Conservation (phyloP, 352 stramenopile genomes). For the Globisporangium parvum region DNA sequence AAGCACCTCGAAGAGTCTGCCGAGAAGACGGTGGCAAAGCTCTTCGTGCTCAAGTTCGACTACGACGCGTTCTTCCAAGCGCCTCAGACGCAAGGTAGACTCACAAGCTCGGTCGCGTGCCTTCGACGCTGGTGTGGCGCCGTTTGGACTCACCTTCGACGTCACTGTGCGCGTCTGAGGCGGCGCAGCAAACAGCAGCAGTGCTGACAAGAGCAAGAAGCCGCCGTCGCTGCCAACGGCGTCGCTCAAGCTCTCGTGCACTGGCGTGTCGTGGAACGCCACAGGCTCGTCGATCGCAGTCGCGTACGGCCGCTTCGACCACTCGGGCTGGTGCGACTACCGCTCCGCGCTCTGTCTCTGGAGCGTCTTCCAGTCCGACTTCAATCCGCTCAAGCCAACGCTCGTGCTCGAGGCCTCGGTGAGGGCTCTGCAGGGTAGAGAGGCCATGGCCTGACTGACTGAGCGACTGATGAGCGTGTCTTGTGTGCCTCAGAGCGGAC, state of each 20-base stretch:
- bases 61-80: constrained; percentile 63
- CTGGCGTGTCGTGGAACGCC: constrained; percentile 81
- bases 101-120: no score
- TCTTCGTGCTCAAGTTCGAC: constrained; percentile 64
- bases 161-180: no score
- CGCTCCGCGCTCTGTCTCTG: constrained; percentile 81
- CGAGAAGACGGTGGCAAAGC: constrained; percentile 57
- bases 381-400: constrained; percentile 56
- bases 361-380: constrained; percentile 79
- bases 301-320: constrained; percentile 79
- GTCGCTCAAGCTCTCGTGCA: constrained; percentile 69
- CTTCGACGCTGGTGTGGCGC: no score
- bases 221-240: constrained; percentile 6
- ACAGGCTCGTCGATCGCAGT: constrained; percentile 80
- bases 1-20: constrained; percentile 51
- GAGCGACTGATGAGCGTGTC: not conserved
- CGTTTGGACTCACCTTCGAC: no score
- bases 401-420: constrained; percentile 77
- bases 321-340: constrained; percentile 86
- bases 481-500: constrained; percentile 40
- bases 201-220: constrained; percentile 15
- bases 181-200: not conserved
- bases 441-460: no score
- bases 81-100: constrained; percentile 17
- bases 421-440: constrained; percentile 6